Conservation (phyloP, 768 basidiomycete genomes). For the Kwoniella heveanensis region DNA sequence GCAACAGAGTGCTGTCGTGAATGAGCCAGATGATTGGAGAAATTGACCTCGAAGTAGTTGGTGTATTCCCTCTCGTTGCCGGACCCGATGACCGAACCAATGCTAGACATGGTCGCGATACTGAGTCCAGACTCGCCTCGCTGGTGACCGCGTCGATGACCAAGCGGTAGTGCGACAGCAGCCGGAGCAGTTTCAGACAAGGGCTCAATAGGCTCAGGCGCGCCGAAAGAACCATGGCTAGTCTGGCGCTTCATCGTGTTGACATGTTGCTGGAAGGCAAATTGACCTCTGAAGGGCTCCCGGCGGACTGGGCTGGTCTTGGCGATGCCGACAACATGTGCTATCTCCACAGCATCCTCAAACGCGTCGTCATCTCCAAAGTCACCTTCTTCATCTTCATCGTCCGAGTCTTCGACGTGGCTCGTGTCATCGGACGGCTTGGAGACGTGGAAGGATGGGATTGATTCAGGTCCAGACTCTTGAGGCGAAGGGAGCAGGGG, state of each 20-base stretch:
- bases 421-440: constrained; percentile 19
- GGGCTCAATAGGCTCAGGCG: constrained; percentile 8
- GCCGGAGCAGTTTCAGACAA: not conserved
- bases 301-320: constrained; percentile 21
- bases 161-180: not conserved
- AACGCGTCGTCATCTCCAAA: constrained; percentile 9
- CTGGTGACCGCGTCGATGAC: constrained; percentile 13
- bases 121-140: constrained; percentile 49
- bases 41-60: constrained; percentile 53
- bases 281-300: constrained; percentile 38
- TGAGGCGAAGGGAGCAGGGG: not conserved
- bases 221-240: constrained; percentile 18
- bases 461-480: constrained; percentile 1
- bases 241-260: constrained; percentile 12
- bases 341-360: constrained; percentile 15
- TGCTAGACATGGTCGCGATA: constrained; percentile 51
- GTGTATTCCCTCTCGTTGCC: constrained; percentile 48
- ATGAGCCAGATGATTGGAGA: constrained; percentile 31
- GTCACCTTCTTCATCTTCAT: constrained; percentile 16
- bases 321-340: constrained; percentile 15
- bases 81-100: constrained; percentile 50
- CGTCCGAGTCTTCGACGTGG: not conserved
- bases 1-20: constrained; percentile 10
- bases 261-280: constrained; percentile 48
- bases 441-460: constrained; percentile 23